Evolutionary conservation across 768 basidiomycete genomes (phyloP).

Genomic region (Mycena vulgaris): DNA sequence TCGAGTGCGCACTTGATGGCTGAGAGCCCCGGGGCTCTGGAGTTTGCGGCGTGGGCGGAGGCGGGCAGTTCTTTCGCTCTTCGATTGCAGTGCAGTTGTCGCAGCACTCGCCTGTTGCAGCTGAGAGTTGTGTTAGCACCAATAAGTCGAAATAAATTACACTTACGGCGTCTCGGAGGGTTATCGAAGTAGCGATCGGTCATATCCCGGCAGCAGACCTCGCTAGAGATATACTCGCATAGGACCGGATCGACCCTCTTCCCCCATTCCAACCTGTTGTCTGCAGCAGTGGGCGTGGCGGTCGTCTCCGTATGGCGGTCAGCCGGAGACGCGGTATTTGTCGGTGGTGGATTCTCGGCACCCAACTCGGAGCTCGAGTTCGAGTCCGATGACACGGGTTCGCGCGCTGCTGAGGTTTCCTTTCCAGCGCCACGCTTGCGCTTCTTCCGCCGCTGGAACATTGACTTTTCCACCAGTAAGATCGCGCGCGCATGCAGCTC

Average conservation of each 20-base stretch:
- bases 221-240: slow-evolving; percentile 46
- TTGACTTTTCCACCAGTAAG: too few relatives aligned
- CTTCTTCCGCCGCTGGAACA: too few relatives aligned
- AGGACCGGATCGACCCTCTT: slow-evolving; percentile 52
- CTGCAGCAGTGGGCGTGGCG: background rate
- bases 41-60: slow-evolving; percentile 10
- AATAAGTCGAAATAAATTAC: background rate
- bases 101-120: slow-evolving; percentile 42
- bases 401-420: background rate
- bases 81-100: slow-evolving; percentile 11
- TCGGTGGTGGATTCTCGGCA: background rate
- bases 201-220: slow-evolving; percentile 47
- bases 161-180: slow-evolving; percentile 43
- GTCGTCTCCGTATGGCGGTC: background rate
- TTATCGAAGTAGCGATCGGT: slow-evolving; percentile 52
- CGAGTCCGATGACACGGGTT: slow-evolving; percentile 4
- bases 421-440: slow-evolving; percentile 18
- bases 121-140: slow-evolving; percentile 8
- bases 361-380: background rate
- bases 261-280: slow-evolving; percentile 39
- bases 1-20: slow-evolving; percentile 8
- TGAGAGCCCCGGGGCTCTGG: slow-evolving; percentile 27
- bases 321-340: too few relatives aligned
- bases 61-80: background rate
- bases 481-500: too few relatives aligned